Evolutionary conservation across 345 rosid genomes (phyloP), one percentile per base, ranked within the genome.

Genomic region (Bruguiera gymnorhiza): DNA sequence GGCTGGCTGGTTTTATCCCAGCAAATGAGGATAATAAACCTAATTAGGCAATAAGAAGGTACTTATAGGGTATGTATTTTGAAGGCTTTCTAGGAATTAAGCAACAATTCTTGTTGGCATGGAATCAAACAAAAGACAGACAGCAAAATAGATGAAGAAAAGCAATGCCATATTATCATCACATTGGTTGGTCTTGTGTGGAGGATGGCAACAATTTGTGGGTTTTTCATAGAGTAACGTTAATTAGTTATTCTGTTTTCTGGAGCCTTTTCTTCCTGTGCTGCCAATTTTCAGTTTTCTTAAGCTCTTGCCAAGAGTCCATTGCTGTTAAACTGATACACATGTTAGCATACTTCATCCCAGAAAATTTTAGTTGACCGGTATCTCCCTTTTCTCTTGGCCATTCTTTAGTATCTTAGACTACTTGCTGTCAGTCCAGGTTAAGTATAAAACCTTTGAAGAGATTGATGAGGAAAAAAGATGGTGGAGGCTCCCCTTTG

Each of bases 401-500:
- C 16, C 5, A 3, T 43, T 43, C 18, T 15, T 43, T 18, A 2
- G 50, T 11, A 11, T 11, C 50, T 43, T 13, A 43, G 50, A 43
- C 50, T 13, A 4, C 50, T 43, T 43, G 50, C 50, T 43, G 50
- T 43, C 50, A 13, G 1, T 82, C 73, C 87, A 94, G 98, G 88
- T 87, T 65, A 86, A 77, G 75, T 91, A 88, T 80, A 89, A 88
- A 78, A 87, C 86, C 65, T 94, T 86, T 82, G 86, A 81, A 53
- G 89, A 87, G 73, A 81, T 94, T 68, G 95, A 88, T 43, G 89
- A 87, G 67, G 91, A 86, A 77, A 94, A 86, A 62, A 83, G 83
- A 75, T 86, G 91, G 92, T 94, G 98, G 98, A 82, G 59, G 70
- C 71, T 89, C 46, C 88, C 97, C 23, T 79, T 89, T 83, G 83